A percentile compares a stretch with the other conserved stretches of the same genome.
phyloP scores from a whole-genome alignment of 1,284 basidiomycete species.

The Calocybe gambosa region DNA sequence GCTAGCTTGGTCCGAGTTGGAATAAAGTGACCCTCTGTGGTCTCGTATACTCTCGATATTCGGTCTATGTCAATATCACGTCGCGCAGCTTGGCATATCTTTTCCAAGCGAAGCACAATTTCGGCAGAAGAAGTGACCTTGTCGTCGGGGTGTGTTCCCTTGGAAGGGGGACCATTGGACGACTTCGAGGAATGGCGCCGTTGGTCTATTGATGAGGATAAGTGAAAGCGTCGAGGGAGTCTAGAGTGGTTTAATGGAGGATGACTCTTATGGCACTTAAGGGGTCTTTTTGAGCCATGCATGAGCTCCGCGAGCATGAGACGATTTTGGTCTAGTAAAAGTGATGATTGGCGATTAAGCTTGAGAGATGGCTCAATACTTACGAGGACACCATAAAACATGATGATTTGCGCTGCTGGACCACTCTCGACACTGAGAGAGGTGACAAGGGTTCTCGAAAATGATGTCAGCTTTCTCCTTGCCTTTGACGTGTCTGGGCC shows the following conservation, averaged over 20 bases:
- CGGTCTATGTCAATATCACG: slow-evolving; percentile 29
- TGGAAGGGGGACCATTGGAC: neutral
- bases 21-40: slow-evolving; percentile 18
- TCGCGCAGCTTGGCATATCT: neutral
- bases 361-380: slow-evolving; percentile 12
- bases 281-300: slow-evolving; percentile 17
- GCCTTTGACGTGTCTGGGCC: slow-evolving; percentile 39
- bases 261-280: slow-evolving; percentile 12
- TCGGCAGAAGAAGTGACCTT: neutral
- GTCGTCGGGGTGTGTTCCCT: neutral
- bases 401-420: slow-evolving; percentile 38
- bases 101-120: slow-evolving; percentile 6
- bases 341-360: neutral
- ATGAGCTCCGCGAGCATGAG: slow-evolving; percentile 27
- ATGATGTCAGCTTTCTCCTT: slow-evolving; percentile 39
- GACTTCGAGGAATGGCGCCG: slow-evolving; percentile 17
- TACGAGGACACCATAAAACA: slow-evolving; percentile 39
- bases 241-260: slow-evolving; percentile 3
- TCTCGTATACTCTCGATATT: slow-evolving; percentile 31
- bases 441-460: slow-evolving; percentile 23
- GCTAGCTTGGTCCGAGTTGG: slow-evolving; percentile 22
- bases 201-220: slow-evolving; percentile 11
- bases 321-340: slow-evolving; percentile 20
- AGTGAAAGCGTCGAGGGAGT: neutral
- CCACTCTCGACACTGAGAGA: slow-evolving; percentile 35